A percentile compares a stretch with the other conserved stretches of the same genome.
phyloP scores from a whole-genome alignment of 2,329 filamentous ascomycete genomes.

The Fragosphaeria purpurea region DNA sequence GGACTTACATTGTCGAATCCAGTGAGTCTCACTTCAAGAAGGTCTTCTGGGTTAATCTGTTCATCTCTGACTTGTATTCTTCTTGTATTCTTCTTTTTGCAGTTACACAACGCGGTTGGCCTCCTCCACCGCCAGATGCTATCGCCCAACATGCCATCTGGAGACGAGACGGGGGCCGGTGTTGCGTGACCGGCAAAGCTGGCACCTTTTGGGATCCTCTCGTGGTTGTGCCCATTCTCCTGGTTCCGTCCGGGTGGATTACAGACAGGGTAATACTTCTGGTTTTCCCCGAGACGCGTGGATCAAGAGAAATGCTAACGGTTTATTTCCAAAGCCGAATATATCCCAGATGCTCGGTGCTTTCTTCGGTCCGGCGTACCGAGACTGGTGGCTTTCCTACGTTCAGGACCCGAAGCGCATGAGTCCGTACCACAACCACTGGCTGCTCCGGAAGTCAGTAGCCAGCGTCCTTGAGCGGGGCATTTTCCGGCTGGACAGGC shows the following conservation, averaged over 20 bases:
- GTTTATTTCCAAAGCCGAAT: constrained; percentile 5
- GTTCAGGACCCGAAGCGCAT: constrained; percentile 8
- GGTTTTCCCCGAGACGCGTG: no score
- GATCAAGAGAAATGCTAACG: neutral
- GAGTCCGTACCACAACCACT: constrained; percentile 15
- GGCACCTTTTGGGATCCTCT: constrained; percentile 15
- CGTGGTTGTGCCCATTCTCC: constrained; percentile 15
- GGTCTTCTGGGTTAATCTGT: no score
- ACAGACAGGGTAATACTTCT: constrained; percentile 10
- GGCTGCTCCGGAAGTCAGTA: constrained; percentile 21
- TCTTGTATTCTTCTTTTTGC: neutral
- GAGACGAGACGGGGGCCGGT: constrained; percentile 16
- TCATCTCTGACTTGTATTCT: neutral
- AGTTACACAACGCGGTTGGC: constrained; percentile 9
- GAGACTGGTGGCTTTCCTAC: constrained; percentile 24
- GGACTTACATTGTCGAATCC: constrained; percentile 19
- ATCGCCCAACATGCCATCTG: constrained; percentile 8
- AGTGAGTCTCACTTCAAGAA: constrained; percentile 8
- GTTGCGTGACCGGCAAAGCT: constrained; percentile 17
- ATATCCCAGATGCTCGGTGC: constrained; percentile 17
- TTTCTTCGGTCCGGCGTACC: constrained; percentile 21
- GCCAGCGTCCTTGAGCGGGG: constrained; percentile 15
- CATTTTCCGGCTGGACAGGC: constrained; percentile 16
- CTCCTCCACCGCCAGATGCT: constrained; percentile 8
- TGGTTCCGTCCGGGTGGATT: constrained; percentile 15